phyloP scores from a whole-genome alignment of 2,329 filamentous ascomycete genomes.

The Iodosphaeria phyllophila region DNA sequence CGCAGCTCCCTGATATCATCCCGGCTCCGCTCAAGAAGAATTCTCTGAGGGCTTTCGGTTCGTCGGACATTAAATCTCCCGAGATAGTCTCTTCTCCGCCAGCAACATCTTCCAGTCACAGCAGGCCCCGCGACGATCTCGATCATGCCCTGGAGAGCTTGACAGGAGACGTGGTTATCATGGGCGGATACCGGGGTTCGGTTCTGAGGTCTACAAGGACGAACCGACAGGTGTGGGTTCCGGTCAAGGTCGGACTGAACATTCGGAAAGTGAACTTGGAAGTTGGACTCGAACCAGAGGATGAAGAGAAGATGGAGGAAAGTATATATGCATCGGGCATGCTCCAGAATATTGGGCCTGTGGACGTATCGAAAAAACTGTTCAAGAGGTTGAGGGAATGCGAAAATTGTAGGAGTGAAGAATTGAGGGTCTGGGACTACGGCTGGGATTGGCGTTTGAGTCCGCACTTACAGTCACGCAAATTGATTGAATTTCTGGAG shows the following conservation, averaged over 20 bases:
- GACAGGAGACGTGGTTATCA: slow-evolving; percentile 69
- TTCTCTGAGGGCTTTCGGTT: slow-evolving; percentile 6
- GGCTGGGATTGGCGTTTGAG: slow-evolving; percentile 91
- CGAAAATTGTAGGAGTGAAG: slow-evolving; percentile 53
- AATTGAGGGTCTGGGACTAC: slow-evolving; percentile 69
- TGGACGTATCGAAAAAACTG: slow-evolving; percentile 71
- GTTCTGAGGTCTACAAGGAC: slow-evolving; percentile 70
- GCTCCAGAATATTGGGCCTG: slow-evolving; percentile 77
- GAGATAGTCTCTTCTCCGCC: slow-evolving; percentile 3
- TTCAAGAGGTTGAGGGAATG: slow-evolving; percentile 60
- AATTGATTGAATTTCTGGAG: slow-evolving; percentile 56
- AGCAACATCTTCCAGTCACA: slow-evolving; percentile 6
- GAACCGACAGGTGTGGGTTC: slow-evolving; percentile 82
- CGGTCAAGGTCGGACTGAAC: slow-evolving; percentile 81
- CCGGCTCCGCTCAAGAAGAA: slow-evolving; percentile 13
- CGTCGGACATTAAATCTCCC: slow-evolving; percentile 8
- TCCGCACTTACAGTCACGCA: slow-evolving; percentile 53
- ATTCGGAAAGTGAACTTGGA: slow-evolving; percentile 83
- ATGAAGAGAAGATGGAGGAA: slow-evolving; percentile 68
- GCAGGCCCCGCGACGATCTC: slow-evolving; percentile 21
- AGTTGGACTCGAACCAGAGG: slow-evolving; percentile 62
- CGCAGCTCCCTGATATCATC: slow-evolving; percentile 36
- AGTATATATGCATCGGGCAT: slow-evolving; percentile 75
- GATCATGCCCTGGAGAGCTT: slow-evolving; percentile 45
- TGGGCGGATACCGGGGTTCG: slow-evolving; percentile 83